Conservation (phyloP, 1,284 basidiomycete genomes). For the Sporisorium iseilematis-ciliati region DNA sequence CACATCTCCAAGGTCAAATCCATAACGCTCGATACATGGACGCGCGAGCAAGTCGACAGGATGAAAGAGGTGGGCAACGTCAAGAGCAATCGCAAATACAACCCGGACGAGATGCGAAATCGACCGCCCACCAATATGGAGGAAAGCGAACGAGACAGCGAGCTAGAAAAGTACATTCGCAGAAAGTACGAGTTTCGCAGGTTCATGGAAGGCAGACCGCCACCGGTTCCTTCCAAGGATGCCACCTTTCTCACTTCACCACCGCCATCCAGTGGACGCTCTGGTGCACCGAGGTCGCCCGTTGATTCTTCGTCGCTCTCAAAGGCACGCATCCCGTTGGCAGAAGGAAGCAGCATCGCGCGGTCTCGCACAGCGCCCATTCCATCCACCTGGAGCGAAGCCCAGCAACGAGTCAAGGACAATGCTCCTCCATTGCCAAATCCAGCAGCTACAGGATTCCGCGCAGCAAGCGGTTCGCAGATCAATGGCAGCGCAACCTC, state of each 20-base stretch:
- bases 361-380: slow-evolving; percentile 58
- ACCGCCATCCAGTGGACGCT: slow-evolving; percentile 15
- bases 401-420: slow-evolving; percentile 37
- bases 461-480: slow-evolving; percentile 14
- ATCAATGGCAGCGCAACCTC: slow-evolving; percentile 7
- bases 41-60: slow-evolving; percentile 81
- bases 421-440: slow-evolving; percentile 33
- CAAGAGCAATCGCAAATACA: slow-evolving; percentile 80
- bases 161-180: slow-evolving; percentile 85
- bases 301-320: slow-evolving; percentile 11
- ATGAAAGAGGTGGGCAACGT: slow-evolving; percentile 83
- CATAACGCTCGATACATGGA: slow-evolving; percentile 84
- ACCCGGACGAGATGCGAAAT: slow-evolving; percentile 80
- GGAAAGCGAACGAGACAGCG: slow-evolving; percentile 81
- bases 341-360: slow-evolving; percentile 37
- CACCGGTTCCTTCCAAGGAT: slow-evolving; percentile 59
- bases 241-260: slow-evolving; percentile 45
- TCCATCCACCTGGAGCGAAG: slow-evolving; percentile 54
- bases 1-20: slow-evolving; percentile 77
- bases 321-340: slow-evolving; percentile 1
- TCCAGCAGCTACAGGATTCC: slow-evolving; percentile 15
- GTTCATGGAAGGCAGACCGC: slow-evolving; percentile 56
- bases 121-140: slow-evolving; percentile 83
- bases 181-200: slow-evolving; percentile 72
- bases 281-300: slow-evolving; percentile 10